Conservation (phyloP, 2,329 filamentous ascomycete species). For the Dothideomycetidae sp. region DNA sequence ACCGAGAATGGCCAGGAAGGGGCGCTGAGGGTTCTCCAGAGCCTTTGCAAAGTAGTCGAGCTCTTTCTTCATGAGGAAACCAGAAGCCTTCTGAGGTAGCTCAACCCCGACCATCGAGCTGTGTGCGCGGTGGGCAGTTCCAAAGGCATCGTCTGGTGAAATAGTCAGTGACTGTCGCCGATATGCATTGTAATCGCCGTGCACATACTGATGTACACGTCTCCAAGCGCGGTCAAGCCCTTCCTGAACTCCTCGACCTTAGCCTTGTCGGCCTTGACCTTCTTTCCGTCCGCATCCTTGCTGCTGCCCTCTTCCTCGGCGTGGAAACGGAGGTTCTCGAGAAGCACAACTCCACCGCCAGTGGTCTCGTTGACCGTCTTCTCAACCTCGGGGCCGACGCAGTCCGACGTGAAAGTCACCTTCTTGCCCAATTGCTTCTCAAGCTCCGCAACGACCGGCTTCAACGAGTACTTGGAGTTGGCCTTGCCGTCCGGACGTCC, state of each 20-base stretch:
- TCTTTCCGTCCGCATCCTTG: conserved; percentile 90
- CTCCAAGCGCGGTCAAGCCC: conserved; percentile 83
- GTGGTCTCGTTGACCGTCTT: conserved; percentile 71
- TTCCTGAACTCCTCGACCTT: conserved; percentile 90
- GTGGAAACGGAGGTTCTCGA: conserved; percentile 98
- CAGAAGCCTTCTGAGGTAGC: conserved; percentile 89
- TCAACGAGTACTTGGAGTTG: conserved; percentile 87
- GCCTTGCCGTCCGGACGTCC: conserved; percentile 82
- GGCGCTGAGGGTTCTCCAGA: conserved; percentile 80
- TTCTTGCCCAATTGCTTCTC: conserved; percentile 57
- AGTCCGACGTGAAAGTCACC: conserved; percentile 82
- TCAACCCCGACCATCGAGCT: conserved; percentile 98
- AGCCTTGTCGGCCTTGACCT: conserved; percentile 91
- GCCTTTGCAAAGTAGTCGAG: conserved; percentile 98
- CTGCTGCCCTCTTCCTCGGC: conserved; percentile 93
- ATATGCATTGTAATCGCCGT: neutral
- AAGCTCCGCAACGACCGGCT: conserved; percentile 72
- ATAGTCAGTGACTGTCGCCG: conserved; percentile 1
- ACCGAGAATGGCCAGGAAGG: conserved; percentile 96
- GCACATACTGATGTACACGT: conserved; percentile 83
- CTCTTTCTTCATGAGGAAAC: conserved; percentile 99
- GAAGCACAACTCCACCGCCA: conserved; percentile 69
- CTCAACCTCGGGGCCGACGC: conserved; percentile 80
- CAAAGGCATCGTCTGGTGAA: conserved; percentile 77
- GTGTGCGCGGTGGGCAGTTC: conserved; percentile 94